phyloP scores from a whole-genome alignment of 768 basidiomycete species.

The Tubosaeta sp. region DNA sequence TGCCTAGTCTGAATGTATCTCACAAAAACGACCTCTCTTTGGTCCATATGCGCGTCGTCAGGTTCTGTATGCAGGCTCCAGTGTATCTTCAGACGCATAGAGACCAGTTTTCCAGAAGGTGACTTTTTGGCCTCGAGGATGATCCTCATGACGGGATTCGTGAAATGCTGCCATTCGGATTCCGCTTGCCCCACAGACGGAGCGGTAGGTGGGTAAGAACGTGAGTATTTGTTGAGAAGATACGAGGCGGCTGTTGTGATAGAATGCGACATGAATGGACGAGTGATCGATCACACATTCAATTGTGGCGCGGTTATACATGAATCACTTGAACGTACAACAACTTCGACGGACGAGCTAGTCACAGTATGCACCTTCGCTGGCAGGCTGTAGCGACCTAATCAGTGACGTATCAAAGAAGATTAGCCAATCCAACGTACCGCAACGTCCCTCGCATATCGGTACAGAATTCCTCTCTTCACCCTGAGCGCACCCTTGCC shows the following conservation, averaged over 20 bases:
- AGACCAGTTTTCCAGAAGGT: constrained; percentile 48
- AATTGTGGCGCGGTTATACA: constrained; percentile 6
- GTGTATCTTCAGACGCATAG: constrained; percentile 58
- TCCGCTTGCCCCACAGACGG: constrained; percentile 20
- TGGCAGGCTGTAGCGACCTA: constrained; percentile 58
- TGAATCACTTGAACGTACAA: background rate
- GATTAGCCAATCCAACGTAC: constrained; percentile 45
- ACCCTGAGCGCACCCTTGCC: constrained; percentile 62
- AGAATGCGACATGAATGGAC: constrained; percentile 25
- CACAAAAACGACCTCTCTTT: constrained; percentile 65
- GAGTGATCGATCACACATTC: background rate
- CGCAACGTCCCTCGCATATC: constrained; percentile 83
- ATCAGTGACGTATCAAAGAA: constrained; percentile 4
- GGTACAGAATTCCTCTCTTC: constrained; percentile 67
- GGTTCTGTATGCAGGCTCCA: constrained; percentile 51
- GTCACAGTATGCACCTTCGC: constrained; percentile 78
- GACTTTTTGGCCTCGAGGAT: constrained; percentile 57
- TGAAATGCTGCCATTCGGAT: constrained; percentile 75
- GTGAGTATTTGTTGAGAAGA: constrained; percentile 60
- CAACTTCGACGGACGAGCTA: constrained; percentile 24
- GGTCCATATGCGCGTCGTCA: constrained; percentile 36
- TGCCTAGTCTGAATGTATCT: constrained; percentile 21
- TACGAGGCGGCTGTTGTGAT: constrained; percentile 59
- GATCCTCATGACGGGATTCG: constrained; percentile 62
- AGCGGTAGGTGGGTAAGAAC: constrained; percentile 43